Evolutionary conservation across 2,329 filamentous ascomycete genomes (phyloP).

Genomic region (Fusarium lyarnte): DNA sequence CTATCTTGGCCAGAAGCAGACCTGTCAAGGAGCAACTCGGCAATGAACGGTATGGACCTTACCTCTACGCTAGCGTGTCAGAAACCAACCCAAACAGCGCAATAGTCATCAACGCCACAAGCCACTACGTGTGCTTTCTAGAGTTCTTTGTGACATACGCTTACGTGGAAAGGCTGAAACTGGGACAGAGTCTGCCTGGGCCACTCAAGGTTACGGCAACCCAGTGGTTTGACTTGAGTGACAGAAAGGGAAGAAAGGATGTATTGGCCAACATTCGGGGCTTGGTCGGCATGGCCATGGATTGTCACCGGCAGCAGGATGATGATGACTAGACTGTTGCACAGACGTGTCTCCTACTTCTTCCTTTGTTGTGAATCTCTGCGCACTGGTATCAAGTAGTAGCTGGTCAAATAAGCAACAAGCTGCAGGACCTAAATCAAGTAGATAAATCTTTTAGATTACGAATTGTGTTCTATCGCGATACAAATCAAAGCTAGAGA

Average conservation of each 20-base stretch:
- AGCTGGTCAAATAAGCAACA: too few relatives aligned
- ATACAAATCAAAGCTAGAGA: too few relatives aligned
- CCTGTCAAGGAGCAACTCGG: fast-evolving
- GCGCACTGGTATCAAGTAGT: too few relatives aligned
- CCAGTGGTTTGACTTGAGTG: neutral
- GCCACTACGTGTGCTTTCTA: neutral
- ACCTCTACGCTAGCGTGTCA: too few relatives aligned
- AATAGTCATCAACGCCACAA: neutral
- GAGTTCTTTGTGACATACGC: fast-evolving
- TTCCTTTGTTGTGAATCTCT: too few relatives aligned
- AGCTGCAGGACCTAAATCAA: too few relatives aligned
- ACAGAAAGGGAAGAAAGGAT: fast-evolving
- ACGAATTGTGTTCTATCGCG: too few relatives aligned
- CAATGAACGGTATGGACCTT: too few relatives aligned
- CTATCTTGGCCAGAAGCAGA: neutral
- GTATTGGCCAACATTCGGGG: neutral
- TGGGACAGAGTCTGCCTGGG: neutral
- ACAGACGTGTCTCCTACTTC: too few relatives aligned
- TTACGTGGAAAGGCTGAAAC: fast-evolving
- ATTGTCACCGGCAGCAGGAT: too few relatives aligned
- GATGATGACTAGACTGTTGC: too few relatives aligned
- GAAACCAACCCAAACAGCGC: neutral
- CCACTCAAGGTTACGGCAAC: neutral
- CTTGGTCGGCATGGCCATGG: neutral
- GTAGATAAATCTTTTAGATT: too few relatives aligned